Conservation (phyloP, 768 basidiomycete species). For the Lepiota venenata region DNA sequence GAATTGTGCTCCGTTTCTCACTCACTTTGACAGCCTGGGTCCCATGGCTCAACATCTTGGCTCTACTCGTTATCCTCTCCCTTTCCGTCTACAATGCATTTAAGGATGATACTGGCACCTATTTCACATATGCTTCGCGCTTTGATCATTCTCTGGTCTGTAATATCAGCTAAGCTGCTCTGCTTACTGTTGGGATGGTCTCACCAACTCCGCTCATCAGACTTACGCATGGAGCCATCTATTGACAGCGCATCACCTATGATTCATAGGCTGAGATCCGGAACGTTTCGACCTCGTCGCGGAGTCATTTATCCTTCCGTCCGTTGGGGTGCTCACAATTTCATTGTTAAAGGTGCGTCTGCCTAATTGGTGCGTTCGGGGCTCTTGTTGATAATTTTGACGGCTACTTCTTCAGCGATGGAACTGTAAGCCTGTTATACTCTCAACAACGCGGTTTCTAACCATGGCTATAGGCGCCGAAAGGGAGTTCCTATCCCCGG, state of each 20-base stretch:
- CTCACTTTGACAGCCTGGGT: slow-evolving; percentile 67
- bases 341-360: slow-evolving; percentile 74
- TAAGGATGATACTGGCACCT: slow-evolving; percentile 62
- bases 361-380: background rate
- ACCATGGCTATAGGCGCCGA: slow-evolving; percentile 14
- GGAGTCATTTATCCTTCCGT: slow-evolving; percentile 83
- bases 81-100: slow-evolving; percentile 89
- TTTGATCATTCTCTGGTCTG: slow-evolving; percentile 63
- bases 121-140: slow-evolving; percentile 86
- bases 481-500: slow-evolving; percentile 30
- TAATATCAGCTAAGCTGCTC: slow-evolving; percentile 38
- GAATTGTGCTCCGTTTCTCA: background rate
- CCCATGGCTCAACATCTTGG: slow-evolving; percentile 82
- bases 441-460: background rate
- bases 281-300: slow-evolving; percentile 83
- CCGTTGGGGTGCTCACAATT: slow-evolving; percentile 89
- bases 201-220: slow-evolving; percentile 29
- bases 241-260: slow-evolving; percentile 86
- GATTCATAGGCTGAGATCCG: slow-evolving; percentile 86
- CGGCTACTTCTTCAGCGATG: slow-evolving; percentile 40
- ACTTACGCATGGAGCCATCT: slow-evolving; percentile 83
- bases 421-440: slow-evolving; percentile 43
- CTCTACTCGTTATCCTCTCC: slow-evolving; percentile 82
- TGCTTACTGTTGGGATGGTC: background rate
- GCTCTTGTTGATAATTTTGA: slow-evolving; percentile 12